These are phyloP conservation scores for Elaphomyces granulatus DNA, from an alignment of 495 filamentous ascomycete species.

Conservation along the genomic window DNA sequence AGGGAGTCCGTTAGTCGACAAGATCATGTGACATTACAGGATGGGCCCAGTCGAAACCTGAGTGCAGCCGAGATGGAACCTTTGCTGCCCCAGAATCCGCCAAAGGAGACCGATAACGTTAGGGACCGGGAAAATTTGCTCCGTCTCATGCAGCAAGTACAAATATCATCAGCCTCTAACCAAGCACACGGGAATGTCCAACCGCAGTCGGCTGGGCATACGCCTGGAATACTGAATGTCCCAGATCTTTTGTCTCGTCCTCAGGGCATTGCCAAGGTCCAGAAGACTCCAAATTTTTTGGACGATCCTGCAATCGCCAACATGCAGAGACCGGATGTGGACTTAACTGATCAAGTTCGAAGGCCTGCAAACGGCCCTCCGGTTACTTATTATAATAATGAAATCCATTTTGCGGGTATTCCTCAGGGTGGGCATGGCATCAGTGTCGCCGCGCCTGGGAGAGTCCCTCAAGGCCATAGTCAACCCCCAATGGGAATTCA, in stretches of 20 bases:
- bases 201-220: slow-evolving; percentile 21
- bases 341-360: slow-evolving; percentile 20
- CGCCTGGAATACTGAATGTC: slow-evolving; percentile 29
- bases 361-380: slow-evolving; percentile 27
- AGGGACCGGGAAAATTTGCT: slow-evolving; percentile 36
- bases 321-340: slow-evolving; percentile 31
- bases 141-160: slow-evolving; percentile 38
- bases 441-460: slow-evolving; percentile 24
- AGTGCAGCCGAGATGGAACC: slow-evolving; percentile 18
- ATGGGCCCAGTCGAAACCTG: slow-evolving; percentile 6
- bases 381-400: slow-evolving; percentile 34
- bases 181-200: slow-evolving; percentile 15
- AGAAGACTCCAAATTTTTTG: slow-evolving; percentile 29
- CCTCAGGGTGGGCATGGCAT: slow-evolving; percentile 24
- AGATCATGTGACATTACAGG: slow-evolving; percentile 17
- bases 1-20: slow-evolving; percentile 19
- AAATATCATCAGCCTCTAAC: slow-evolving; percentile 17
- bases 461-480: slow-evolving; percentile 20
- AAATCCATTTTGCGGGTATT: slow-evolving; percentile 17
- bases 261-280: slow-evolving; percentile 25
- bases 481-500: slow-evolving; percentile 29
- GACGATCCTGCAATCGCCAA: slow-evolving; percentile 36
- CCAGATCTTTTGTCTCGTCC: slow-evolving; percentile 33
- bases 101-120: slow-evolving; percentile 19
- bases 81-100: slow-evolving; percentile 16